phyloP scores from a whole-genome alignment of 2,329 filamentous ascomycete genomes.

The Penicillium corylophilum region DNA sequence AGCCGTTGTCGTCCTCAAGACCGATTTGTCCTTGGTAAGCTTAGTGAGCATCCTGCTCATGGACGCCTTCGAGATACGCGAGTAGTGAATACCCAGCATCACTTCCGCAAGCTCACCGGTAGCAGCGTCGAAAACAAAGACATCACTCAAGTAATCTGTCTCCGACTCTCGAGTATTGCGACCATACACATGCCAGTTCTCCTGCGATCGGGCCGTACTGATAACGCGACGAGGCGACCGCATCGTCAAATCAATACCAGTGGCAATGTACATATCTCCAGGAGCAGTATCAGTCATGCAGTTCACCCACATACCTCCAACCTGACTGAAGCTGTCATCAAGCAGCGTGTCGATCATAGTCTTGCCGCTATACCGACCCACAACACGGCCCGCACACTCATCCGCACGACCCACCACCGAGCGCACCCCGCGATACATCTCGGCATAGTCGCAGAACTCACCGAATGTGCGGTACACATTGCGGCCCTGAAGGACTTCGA shows the following conservation, averaged over 20 bases:
- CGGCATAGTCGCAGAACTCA: constrained; percentile 18
- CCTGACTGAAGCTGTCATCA: constrained; percentile 34
- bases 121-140: constrained; percentile 35
- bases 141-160: constrained; percentile 27
- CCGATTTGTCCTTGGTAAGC: background rate
- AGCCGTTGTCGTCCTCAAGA: background rate
- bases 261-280: constrained; percentile 33
- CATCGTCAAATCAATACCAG: constrained; percentile 30
- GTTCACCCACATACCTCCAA: constrained; percentile 41
- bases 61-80: constrained; percentile 21
- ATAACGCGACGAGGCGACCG: constrained; percentile 22
- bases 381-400: constrained; percentile 24
- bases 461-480: constrained; percentile 24
- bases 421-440: constrained; percentile 14
- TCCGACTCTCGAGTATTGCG: constrained; percentile 23
- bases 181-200: constrained; percentile 30
- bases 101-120: constrained; percentile 27
- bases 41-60: constrained; percentile 17
- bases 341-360: constrained; percentile 30
- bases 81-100: constrained; percentile 34
- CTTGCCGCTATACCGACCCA: constrained; percentile 8
- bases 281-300: constrained; percentile 30
- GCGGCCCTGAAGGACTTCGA: constrained; percentile 7
- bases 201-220: constrained; percentile 2
- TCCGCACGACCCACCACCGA: constrained; percentile 19